Conservation (phyloP, 78 protist genomes). For the Anaeramoeba flamelloides region DNA sequence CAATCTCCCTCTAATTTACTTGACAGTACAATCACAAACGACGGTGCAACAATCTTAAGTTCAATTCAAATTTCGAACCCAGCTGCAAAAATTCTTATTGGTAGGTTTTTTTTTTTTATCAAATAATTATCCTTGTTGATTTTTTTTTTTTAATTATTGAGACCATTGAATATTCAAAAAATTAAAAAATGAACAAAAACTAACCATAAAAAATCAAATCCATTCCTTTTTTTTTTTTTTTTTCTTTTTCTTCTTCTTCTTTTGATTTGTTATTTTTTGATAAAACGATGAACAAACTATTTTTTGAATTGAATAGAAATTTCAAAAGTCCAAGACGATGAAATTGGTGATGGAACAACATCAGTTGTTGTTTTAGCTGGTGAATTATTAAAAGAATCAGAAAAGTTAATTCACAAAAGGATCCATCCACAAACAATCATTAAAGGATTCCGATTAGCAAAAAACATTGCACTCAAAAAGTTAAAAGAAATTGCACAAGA, state of each 20-base stretch:
- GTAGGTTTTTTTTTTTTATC: no score
- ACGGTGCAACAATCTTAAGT: slow-evolving; percentile 97
- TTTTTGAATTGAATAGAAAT: slow-evolving; percentile 64
- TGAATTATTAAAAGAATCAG: slow-evolving; percentile 90
- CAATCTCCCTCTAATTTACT: slow-evolving; percentile 24
- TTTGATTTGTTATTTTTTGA: slow-evolving; percentile 5
- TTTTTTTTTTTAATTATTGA: no score
- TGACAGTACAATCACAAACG: slow-evolving; percentile 73
- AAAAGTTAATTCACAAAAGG: slow-evolving; percentile 58
- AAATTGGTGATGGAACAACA: slow-evolving; percentile 96
- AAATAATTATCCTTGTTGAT: no score
- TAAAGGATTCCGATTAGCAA: slow-evolving; percentile 53
- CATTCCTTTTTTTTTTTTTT: background rate
- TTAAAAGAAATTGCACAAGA: slow-evolving; percentile 44
- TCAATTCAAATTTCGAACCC: slow-evolving; percentile 74
- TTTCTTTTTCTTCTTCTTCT: background rate
- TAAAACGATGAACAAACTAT: slow-evolving; percentile 15
- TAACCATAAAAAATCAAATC: no score
- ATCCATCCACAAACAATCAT: slow-evolving; percentile 94
- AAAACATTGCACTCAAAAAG: slow-evolving; percentile 54
- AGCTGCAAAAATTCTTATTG: slow-evolving; percentile 80
- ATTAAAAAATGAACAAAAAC: no score
- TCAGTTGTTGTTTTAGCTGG: slow-evolving; percentile 85
- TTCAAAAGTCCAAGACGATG: slow-evolving; percentile 85
- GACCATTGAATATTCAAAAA: no score